Evolutionary conservation across 2,329 filamentous ascomycete genomes (phyloP), one percentile per base, ranked within the genome.

Genomic region (Clonostachys sp.): DNA sequence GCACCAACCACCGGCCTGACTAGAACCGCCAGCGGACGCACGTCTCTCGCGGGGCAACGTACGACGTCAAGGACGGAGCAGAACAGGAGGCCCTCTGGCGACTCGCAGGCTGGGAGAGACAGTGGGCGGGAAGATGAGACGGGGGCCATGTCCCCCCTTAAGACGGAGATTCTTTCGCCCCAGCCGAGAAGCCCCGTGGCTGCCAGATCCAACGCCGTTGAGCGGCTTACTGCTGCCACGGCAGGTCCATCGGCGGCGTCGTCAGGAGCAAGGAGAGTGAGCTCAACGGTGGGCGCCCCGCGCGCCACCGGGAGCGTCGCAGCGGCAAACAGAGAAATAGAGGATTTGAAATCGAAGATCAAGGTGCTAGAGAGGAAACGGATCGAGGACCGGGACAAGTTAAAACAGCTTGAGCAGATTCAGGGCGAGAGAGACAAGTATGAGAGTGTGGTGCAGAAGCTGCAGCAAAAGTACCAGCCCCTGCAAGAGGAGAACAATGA

Each of bases 301-400:
- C 48, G 54, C 34, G 52, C 63, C 12, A 55, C 59, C 30, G 70
- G 69, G 4, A 72, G 66, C 48, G 76, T 78, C 48, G 76, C 79
- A 8, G 73, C 78, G 1, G 67, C 77, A 3, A 75, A 70, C 18
- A 77, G 86, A 52, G 87, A 95, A 59, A 82, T 92, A 17, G 91
- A 96, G 55, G 89, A 95, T 54, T 73, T 96, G 14, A 91, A 96
- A 62, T 85, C 89, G 0, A 96, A 96, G 62, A 71, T 97, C 3
- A 84, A 86, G 46, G 77, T 96, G 5, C 74, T 97, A 57, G 91
- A 99, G 63, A 89, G 92, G 57, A 95, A 96, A 64, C 77, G 90
- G 48, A 62, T 79, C 12, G 92, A 97, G 53, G 90, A 96, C 59
- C 81, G 90, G 17, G 91, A 96, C 56, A 89, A 89, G 61, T 66